Evolutionary conservation across 2,329 filamentous ascomycete genomes (phyloP).

Genomic region (Aspergillus sp.): DNA sequence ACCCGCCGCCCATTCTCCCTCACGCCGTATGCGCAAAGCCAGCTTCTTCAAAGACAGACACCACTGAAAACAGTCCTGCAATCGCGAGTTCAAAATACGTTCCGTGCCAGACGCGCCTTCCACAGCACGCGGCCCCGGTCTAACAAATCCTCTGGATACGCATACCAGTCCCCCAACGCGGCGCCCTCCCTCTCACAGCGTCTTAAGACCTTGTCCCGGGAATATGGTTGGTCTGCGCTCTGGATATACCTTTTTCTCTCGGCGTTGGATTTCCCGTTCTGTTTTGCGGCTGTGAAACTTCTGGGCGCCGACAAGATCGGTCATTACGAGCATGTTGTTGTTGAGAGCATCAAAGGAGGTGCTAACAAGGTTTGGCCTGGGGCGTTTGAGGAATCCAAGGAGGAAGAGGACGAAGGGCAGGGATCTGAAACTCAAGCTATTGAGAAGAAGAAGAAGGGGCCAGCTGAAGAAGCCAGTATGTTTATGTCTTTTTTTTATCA

Average conservation of each 20-base stretch:
- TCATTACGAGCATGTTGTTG: conserved; percentile 46
- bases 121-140: conserved; percentile 12
- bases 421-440: conserved; percentile 45
- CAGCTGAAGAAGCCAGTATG: conserved; percentile 67
- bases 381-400: conserved; percentile 17
- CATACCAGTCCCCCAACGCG: conserved; percentile 20
- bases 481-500: not conserved
- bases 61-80: not conserved
- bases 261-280: conserved; percentile 89
- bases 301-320: conserved; percentile 87
- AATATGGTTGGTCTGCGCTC: conserved; percentile 91
- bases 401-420: conserved; percentile 56
- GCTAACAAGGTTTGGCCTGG: conserved; percentile 40
- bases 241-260: conserved; percentile 87
- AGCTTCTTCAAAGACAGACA: not conserved
- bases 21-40: not conserved
- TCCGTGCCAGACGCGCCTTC: conserved; percentile 28
- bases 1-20: conserved; percentile 9
- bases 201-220: conserved; percentile 78
- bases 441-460: conserved; percentile 59
- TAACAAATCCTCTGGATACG: conserved; percentile 11
- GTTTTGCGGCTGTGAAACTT: conserved; percentile 80
- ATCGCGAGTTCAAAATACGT: not conserved
- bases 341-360: conserved; percentile 38
- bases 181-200: conserved; percentile 63